Conservation (phyloP, 345 rosid species). For the Erodium maritimum region DNA sequence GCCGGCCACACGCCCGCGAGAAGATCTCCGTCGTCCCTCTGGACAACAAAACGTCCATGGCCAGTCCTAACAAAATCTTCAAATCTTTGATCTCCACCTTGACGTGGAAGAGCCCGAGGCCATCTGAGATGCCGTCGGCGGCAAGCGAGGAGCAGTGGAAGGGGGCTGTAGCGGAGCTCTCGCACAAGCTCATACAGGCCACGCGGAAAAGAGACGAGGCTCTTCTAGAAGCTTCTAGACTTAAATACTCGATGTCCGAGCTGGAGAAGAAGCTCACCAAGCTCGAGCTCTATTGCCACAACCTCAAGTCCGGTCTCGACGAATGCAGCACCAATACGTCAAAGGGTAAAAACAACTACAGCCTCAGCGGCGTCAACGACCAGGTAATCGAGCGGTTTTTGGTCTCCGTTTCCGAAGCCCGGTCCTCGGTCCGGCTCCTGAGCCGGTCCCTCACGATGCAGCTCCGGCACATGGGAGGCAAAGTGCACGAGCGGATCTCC, state of each 20-base stretch:
- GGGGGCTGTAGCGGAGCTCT: constrained; percentile 62
- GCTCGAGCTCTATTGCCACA: constrained; percentile 72
- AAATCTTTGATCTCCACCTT: constrained; percentile 57
- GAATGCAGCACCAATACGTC: constrained; percentile 28
- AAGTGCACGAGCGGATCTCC: constrained; percentile 46
- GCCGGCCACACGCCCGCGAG: constrained; percentile 67
- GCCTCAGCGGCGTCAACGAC: constrained; percentile 18
- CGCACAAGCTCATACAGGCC: constrained; percentile 65
- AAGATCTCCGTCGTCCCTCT: constrained; percentile 76
- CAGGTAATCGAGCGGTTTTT: constrained; percentile 52
- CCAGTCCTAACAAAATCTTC: constrained; percentile 73
- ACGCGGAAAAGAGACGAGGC: constrained; percentile 85
- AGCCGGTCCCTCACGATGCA: constrained; percentile 61
- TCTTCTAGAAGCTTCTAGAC: constrained; percentile 54
- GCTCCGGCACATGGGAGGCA: constrained; percentile 49
- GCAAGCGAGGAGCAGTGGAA: constrained; percentile 71
- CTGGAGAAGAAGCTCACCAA: constrained; percentile 89
- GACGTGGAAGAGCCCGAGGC: constrained; percentile 49
- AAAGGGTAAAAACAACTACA: too few species aligned
- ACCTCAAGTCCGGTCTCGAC: constrained; percentile 67
- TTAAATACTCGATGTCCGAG: constrained; percentile 73
- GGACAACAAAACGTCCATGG: constrained; percentile 40
- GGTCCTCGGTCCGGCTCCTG: constrained; percentile 42
- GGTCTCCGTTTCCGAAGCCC: constrained; percentile 55
- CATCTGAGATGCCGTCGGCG: constrained; percentile 3